Base-by-base conservation (phyloP, 177 flowering plant genomes). In the Tripterygium wilfordii region DNA sequence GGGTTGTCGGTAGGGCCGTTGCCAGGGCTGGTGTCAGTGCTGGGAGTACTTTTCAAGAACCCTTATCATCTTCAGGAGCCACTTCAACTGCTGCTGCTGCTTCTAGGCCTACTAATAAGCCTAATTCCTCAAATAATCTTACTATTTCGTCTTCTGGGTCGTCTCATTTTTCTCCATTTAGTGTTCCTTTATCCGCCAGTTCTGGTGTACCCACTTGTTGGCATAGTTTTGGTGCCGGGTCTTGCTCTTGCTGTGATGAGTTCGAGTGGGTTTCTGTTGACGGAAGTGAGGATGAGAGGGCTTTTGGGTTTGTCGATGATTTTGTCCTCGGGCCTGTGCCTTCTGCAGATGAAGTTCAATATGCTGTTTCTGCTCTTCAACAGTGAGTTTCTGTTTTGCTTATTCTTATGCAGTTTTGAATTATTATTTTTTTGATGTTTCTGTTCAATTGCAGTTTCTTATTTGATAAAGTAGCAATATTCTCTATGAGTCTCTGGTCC, bases 351-450 rank as follows among this genome's bases (percentile, higher is more conserved):
- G 85, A 79, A 56, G 83, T 76, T 13, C 69, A 70, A 47, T 42
- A 30, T n/a, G 79, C 77, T 24, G 67, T 83, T 17, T 67, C 78
- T 33, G 54, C 76, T 52, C 62, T 83, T 60, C 78, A 76, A 50
- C 77, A 65, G 90, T 80, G 61, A 60, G 73, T 48, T n/a, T 9
- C 4, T 31, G 22, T 36, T 5, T 22, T 20, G 8, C 14, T 5
- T 35, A 3, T 13, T 13, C 7, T 7, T 12, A n/a, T n/a, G n/a
- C n/a, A n/a, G n/a, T n/a, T n/a, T n/a, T n/a, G n/a, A n/a, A n/a
- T n/a, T n/a, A 12, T 3, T 8, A 2, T 10, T n/a, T n/a, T n/a
- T n/a, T n/a, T n/a, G n/a, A n/a, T n/a, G n/a, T n/a, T n/a, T n/a
- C n/a, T n/a, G n/a, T n/a, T n/a, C n/a, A n/a, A n/a, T n/a, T n/a